Conservation (phyloP, 345 rosid genomes). For the Reutealis trisperma region DNA sequence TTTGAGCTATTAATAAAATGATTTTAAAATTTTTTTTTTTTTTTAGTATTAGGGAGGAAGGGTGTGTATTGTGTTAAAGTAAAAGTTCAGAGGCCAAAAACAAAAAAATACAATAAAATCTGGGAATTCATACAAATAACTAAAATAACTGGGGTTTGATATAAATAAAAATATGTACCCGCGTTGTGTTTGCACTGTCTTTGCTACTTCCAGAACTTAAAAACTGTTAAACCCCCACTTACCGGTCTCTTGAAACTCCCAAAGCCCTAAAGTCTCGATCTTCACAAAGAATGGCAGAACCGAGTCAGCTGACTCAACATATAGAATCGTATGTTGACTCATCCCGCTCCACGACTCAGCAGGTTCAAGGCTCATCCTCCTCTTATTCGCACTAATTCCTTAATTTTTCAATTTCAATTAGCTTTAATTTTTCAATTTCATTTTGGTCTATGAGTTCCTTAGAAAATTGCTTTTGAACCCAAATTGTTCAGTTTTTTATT, state of each 20-base stretch:
- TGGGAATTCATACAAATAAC: background rate
- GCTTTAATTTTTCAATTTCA: no score
- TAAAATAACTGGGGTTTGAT: background rate
- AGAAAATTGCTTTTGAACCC: background rate
- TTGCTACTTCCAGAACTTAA: background rate
- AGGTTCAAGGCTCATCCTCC: slow-evolving; percentile 38
- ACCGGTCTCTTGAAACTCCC: slow-evolving; percentile 2
- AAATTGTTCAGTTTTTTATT: background rate
- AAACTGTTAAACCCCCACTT: slow-evolving; percentile 6
- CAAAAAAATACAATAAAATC: no score
- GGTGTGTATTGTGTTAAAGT: no score
- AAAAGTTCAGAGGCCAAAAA: no score
- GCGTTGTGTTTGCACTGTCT: no score
- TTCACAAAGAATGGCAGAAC: slow-evolving; percentile 43
- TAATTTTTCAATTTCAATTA: background rate
- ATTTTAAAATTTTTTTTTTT: no score
- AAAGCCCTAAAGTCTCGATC: slow-evolving; percentile 23
- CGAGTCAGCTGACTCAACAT: slow-evolving; percentile 49
- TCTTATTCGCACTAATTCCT: background rate
- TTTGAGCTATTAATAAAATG: no score
- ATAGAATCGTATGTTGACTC: slow-evolving; percentile 66
- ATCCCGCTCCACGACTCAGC: slow-evolving; percentile 54
- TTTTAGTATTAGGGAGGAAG: no score
- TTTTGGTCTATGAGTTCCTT: background rate
- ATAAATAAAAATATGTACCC: no score